Evolutionary conservation across 2,329 filamentous ascomycete species (phyloP), one percentile per base, ranked within the genome.

Genomic region (Pseudohalonectria lignicola): DNA sequence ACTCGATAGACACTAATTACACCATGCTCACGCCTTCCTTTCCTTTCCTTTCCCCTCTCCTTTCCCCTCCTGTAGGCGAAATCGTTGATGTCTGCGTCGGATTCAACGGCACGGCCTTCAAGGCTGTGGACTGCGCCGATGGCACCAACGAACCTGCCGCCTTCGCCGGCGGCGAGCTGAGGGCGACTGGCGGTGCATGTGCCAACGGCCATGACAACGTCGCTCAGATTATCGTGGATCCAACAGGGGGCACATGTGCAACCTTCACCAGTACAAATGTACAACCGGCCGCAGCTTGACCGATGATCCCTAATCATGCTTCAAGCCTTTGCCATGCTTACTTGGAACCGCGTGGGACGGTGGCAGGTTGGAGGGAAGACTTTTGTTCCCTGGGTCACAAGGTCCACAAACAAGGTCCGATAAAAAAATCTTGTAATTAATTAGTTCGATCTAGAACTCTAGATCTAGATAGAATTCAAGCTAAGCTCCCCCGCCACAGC

Each of bases 21-120:
- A n/a, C n/a, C n/a, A n/a, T n/a, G n/a, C n/a, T 34, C 21, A 21
- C 5, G 8, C 18, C 17, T 15, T 20, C 31, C 13, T 19, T 16
- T 17, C 8, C 29, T 41, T 21, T 34, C 21, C 12, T 8, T 25
- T 11, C 23, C 12, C n/a, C 6, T 5, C 15, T 7, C 20, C 13
- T 15, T 17, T 21, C 11, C 8, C 40, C 12, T 20, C 25, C 1
- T 4, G 4, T 23, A 61, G 59, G 61, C 40, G 55, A 63, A 41
- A 62, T 63, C 16, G 61, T 63, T 33, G 56, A 64, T 37, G 57
- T 54, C 11, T 63, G 61, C 41, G 51, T 63, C 12, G 59, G 56
- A 11, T 62, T 60, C 51, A 62, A 62, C 42, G 54, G 56, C 23
- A 61, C 55, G 7, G 48, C 51, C 16, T 60, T 63, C 48, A 45